A percentile compares a stretch with the other conserved stretches of the same genome.
Evolutionary conservation across 139 green algal genomes (phyloP).

Genomic region (Desmodesmus armatus): DNA sequence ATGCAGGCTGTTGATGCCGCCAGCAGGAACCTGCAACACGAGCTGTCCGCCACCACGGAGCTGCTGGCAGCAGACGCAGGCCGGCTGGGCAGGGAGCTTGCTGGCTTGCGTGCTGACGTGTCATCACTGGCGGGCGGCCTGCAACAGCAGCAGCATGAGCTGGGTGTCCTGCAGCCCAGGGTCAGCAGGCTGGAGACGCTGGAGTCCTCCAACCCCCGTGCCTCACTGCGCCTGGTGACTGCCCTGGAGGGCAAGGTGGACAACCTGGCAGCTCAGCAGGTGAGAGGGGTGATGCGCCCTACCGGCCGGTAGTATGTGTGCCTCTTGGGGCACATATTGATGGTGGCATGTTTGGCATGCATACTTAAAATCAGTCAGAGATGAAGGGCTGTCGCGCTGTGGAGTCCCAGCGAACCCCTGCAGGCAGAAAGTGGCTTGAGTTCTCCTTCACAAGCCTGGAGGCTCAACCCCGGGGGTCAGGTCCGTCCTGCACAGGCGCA

Average conservation of each 20-base stretch:
- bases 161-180: not conserved
- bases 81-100: slow-evolving; percentile 17
- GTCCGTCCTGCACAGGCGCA: not conserved
- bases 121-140: slow-evolving; percentile 1
- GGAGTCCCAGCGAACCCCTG: too few species aligned
- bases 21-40: slow-evolving; percentile 8
- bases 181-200: not conserved
- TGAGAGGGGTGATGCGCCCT: not conserved
- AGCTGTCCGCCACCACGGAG: slow-evolving; percentile 12
- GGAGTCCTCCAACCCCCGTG: slow-evolving; percentile 29
- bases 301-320: not conserved
- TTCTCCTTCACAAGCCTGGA: too few species aligned
- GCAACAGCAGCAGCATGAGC: not conserved
- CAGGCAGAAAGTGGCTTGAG: too few species aligned
- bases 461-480: too few species aligned
- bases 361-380: too few species aligned
- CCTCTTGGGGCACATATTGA: not conserved
- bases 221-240: slow-evolving; percentile 28
- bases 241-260: slow-evolving; percentile 46
- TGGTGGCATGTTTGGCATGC: too few species aligned
- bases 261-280: slow-evolving; percentile 34
- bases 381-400: too few species aligned
- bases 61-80: slow-evolving; percentile 13
- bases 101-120: slow-evolving; percentile 17
- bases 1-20: slow-evolving; percentile 32